These are phyloP conservation scores for Metarhizium humberi DNA, from an alignment of 2,329 filamentous ascomycete species.

Conservation along the genomic window DNA sequence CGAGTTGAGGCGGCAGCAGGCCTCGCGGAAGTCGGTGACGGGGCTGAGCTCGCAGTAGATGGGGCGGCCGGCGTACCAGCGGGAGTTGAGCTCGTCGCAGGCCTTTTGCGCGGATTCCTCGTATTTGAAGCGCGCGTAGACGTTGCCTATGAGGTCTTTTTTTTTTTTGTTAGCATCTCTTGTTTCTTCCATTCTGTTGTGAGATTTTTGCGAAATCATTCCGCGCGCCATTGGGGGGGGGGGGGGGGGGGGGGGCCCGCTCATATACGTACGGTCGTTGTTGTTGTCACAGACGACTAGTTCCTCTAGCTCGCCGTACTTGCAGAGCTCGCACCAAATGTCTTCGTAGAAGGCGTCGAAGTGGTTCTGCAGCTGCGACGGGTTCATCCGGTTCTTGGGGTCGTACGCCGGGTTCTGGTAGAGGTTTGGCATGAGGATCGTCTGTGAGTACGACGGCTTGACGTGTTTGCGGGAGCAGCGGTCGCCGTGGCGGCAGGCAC, in stretches of 20 bases:
- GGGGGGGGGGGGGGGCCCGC: slow-evolving; percentile 7
- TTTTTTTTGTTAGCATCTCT: slow-evolving; percentile 8
- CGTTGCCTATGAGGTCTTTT: slow-evolving; percentile 88
- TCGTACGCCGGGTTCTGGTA: slow-evolving; percentile 99
- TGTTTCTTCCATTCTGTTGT: background rate
- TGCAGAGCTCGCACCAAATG: slow-evolving; percentile 99
- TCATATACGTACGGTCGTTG: slow-evolving; percentile 68
- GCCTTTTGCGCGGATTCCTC: slow-evolving; percentile 91
- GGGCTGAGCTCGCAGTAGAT: slow-evolving; percentile 97
- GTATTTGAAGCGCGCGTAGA: slow-evolving; percentile 99
- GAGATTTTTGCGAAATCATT: background rate
- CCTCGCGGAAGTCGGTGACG: slow-evolving; percentile 96
- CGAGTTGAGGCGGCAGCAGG: slow-evolving; percentile 87
- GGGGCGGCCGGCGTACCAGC: slow-evolving; percentile 94
- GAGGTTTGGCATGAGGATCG: slow-evolving; percentile 93
- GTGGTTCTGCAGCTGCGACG: slow-evolving; percentile 94
- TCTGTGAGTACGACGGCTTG: slow-evolving; percentile 97
- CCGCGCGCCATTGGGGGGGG: background rate
- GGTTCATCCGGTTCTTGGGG: slow-evolving; percentile 93
- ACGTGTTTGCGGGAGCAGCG: slow-evolving; percentile 98
- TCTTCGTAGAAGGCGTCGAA: slow-evolving; percentile 99
- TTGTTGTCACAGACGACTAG: slow-evolving; percentile 99
- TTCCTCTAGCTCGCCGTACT: slow-evolving; percentile 95
- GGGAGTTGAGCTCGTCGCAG: slow-evolving; percentile 85
- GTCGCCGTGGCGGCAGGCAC: slow-evolving; percentile 95